Evolutionary conservation across 306 rosid genomes (phyloP).

Genomic region (Casuarina equisetifolia): DNA sequence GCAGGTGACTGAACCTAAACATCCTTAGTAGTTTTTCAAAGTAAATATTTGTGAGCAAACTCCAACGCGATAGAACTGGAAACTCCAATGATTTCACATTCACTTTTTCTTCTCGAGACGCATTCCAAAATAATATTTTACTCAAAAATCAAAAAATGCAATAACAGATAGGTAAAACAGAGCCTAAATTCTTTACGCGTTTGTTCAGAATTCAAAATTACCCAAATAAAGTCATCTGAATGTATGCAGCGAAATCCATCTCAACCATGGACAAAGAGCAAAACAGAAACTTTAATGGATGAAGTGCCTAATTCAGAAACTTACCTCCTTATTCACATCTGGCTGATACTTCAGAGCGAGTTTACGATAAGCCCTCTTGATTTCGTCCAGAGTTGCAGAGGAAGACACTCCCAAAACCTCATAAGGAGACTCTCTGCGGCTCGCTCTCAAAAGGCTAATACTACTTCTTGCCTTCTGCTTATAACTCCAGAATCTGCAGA

Average conservation of each 20-base stretch:
- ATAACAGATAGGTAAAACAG: neutral
- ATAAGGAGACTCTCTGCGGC: constrained; percentile 71
- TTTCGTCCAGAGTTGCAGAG: constrained; percentile 25
- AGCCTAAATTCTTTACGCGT: neutral
- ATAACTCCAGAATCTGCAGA: neutral
- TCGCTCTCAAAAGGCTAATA: neutral
- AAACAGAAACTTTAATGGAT: neutral
- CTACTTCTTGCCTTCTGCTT: too few relatives aligned
- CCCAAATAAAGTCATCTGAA: neutral
- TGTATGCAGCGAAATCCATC: neutral
- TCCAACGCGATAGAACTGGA: neutral
- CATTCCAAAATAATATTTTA: neutral
- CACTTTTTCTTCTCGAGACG: neutral
- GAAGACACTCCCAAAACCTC: constrained; percentile 80
- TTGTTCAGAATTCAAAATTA: neutral
- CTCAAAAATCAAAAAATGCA: neutral
- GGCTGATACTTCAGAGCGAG: too few relatives aligned
- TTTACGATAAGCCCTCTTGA: too few relatives aligned
- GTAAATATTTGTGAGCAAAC: neutral
- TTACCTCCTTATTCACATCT: too few relatives aligned
- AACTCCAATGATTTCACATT: constrained; percentile 1
- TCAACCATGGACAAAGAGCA: neutral
- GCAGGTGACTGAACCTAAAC: neutral
- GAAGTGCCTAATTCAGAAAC: neutral
- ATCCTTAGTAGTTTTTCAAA: too few relatives aligned